Conservation (phyloP, 345 rosid species). For the Acer saccharum region DNA sequence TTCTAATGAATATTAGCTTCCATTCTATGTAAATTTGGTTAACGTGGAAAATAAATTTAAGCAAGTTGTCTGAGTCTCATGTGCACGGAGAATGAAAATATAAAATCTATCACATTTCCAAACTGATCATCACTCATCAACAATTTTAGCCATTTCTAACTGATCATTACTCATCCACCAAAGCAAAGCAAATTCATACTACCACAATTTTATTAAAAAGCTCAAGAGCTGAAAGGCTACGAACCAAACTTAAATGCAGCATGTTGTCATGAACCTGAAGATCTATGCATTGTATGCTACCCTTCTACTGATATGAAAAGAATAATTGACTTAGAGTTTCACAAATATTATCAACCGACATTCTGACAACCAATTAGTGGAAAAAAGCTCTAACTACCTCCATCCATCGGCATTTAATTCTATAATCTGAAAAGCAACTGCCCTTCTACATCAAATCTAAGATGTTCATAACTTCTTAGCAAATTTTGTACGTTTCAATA, state of each 20-base stretch:
- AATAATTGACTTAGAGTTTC: too few species aligned
- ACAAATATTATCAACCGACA: too few species aligned
- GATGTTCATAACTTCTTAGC: neutral
- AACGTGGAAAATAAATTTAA: slow-evolving; percentile 1
- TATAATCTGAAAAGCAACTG: neutral
- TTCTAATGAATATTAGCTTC: slow-evolving; percentile 28
- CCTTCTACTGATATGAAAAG: neutral
- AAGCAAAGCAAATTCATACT: neutral
- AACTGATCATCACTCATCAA: neutral
- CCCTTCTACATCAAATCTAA: neutral
- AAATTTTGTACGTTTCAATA: neutral
- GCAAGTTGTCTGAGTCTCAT: neutral
- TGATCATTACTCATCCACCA: too few species aligned
- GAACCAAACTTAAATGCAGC: too few species aligned
- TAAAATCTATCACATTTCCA: neutral
- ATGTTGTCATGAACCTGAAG: too few species aligned
- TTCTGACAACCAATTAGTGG: too few species aligned
- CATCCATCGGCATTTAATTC: too few species aligned
- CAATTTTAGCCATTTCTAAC: neutral
- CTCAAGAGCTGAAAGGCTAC: too few species aligned
- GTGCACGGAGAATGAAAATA: neutral
- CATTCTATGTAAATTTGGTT: neutral
- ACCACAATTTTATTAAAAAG: too few species aligned
- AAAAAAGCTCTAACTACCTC: too few species aligned
- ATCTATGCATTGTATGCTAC: too few species aligned